Evolutionary conservation across 140 eudicot species (phyloP), one percentile per base, ranked within the genome.

Genomic region (Erigeron philadelphicus): DNA sequence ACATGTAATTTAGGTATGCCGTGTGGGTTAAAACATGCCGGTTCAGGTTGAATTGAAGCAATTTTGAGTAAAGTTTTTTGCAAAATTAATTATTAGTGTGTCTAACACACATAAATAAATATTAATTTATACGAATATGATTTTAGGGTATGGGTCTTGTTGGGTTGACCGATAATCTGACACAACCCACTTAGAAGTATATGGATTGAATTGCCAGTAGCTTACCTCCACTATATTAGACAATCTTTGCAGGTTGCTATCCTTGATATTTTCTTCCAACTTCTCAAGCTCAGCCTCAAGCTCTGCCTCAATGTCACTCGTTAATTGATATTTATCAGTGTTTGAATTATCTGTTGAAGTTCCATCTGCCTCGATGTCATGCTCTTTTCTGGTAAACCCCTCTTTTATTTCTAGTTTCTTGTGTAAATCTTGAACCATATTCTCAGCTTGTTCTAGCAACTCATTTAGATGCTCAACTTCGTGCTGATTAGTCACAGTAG

Each of bases 241-340:
- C 46, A 69, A 76, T 74, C 77, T 80, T 31, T 72, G 83, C 76
- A 75, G 18, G 42, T 43, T 42, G 17, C 69, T 23, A 11, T 66
- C 61, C 68, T 71, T 79, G 81, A 86, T 72, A 80, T 80, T 82
- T 50, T 72, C 77, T 81, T 90, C 95, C 75, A 90, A 71, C 64
- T 81, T 78, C 68, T 83, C 95, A 76, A 90, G 87, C 79, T 90
- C 97, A 18, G 97, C 93, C 77, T 81, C 86, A 72, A 87, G 97
- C 76, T 90, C 93, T 2, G 93, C 95, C 70, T 90, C 97, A 7
- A 90, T 90, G 44, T 75, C 78, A 67, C 86, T 85, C 71, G 78
- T 77, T 68, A 79, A 55, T 57, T 79, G 86, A 10, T 25, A 43
- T 5, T 77, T 75, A 64, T 84, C 81, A 31, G 40, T 72, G 47